Evolutionary conservation across 2,329 filamentous ascomycete genomes (phyloP).

Genomic region (Ophiocordyceps sinensis): DNA sequence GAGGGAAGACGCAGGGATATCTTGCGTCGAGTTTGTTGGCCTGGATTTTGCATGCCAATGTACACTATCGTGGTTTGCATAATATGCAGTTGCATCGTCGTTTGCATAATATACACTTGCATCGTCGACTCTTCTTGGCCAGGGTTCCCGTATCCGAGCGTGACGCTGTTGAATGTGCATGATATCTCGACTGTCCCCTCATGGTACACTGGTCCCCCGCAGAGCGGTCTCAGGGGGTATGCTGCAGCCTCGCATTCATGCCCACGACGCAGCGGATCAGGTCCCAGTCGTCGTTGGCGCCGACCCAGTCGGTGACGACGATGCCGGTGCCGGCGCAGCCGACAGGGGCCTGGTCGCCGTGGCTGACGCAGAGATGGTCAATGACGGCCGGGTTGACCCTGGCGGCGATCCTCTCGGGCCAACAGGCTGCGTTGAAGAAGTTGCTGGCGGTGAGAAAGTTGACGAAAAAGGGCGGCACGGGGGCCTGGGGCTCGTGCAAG

Average conservation of each 20-base stretch:
- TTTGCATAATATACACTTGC: too few relatives aligned
- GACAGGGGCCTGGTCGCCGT: constrained; percentile 37
- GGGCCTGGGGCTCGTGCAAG: constrained; percentile 17
- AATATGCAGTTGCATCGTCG: too few relatives aligned
- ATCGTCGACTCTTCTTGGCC: too few relatives aligned
- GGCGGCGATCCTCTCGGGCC: constrained; percentile 83
- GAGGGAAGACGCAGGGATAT: constrained; percentile 8
- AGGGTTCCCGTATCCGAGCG: not conserved
- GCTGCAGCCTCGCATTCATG: constrained; percentile 63
- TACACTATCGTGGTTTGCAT: too few relatives aligned
- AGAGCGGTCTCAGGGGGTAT: constrained; percentile 18
- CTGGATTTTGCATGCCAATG: too few relatives aligned
- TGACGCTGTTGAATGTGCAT: not conserved
- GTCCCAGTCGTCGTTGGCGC: constrained; percentile 78
- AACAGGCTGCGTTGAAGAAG: constrained; percentile 84
- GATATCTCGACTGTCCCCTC: not conserved
- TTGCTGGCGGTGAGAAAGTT: constrained; percentile 89
- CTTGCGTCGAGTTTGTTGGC: too few relatives aligned
- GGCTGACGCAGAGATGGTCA: constrained; percentile 44
- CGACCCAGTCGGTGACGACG: constrained; percentile 89
- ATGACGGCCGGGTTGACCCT: constrained; percentile 69
- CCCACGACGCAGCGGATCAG: constrained; percentile 74
- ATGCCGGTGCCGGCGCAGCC: constrained; percentile 72
- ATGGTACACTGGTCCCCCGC: not conserved
- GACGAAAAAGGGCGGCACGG: constrained; percentile 54